Conservation (phyloP, 2,329 filamentous ascomycete species). For the Xylaria sp. region DNA sequence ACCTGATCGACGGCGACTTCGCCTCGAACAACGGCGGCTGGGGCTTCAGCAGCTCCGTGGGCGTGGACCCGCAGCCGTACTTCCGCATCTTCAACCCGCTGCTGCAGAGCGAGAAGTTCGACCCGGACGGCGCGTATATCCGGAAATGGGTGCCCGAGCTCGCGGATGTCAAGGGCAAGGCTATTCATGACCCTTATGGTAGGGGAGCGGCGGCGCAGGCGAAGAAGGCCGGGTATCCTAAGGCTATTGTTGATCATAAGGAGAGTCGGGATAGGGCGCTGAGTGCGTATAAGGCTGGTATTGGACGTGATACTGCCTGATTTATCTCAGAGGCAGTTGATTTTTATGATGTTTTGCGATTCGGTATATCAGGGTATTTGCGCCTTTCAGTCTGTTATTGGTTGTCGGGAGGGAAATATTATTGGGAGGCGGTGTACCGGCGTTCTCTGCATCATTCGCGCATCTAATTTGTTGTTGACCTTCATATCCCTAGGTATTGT, state of each 20-base stretch:
- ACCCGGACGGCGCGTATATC: slow-evolving; percentile 79
- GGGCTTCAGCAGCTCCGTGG: slow-evolving; percentile 53
- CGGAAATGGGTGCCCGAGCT: slow-evolving; percentile 83
- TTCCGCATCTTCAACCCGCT: slow-evolving; percentile 90
- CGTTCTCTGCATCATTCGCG: too few species aligned
- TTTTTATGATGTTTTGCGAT: too few species aligned
- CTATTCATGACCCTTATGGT: slow-evolving; percentile 81
- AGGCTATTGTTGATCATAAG: slow-evolving; percentile 77
- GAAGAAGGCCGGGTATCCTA: slow-evolving; percentile 73
- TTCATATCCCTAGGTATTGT: too few species aligned
- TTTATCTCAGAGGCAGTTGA: too few species aligned
- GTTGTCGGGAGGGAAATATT: too few species aligned
- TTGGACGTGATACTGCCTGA: slow-evolving; percentile 54
- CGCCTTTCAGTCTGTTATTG: too few species aligned
- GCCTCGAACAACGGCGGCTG: slow-evolving; percentile 74
- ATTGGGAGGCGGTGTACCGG: too few species aligned
- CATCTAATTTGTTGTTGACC: too few species aligned
- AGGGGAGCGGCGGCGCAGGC: slow-evolving; percentile 65
- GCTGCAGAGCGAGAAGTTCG: slow-evolving; percentile 85
- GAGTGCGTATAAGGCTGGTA: slow-evolving; percentile 70
- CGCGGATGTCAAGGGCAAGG: slow-evolving; percentile 64
- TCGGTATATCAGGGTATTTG: too few species aligned
- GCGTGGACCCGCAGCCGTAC: slow-evolving; percentile 86
- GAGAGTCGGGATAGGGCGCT: slow-evolving; percentile 70
- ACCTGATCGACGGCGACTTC: slow-evolving; percentile 80